These are phyloP conservation scores for Pyrenochaeta sp. DNA, from an alignment of 2,329 filamentous ascomycete species.

Conservation along the genomic window DNA sequence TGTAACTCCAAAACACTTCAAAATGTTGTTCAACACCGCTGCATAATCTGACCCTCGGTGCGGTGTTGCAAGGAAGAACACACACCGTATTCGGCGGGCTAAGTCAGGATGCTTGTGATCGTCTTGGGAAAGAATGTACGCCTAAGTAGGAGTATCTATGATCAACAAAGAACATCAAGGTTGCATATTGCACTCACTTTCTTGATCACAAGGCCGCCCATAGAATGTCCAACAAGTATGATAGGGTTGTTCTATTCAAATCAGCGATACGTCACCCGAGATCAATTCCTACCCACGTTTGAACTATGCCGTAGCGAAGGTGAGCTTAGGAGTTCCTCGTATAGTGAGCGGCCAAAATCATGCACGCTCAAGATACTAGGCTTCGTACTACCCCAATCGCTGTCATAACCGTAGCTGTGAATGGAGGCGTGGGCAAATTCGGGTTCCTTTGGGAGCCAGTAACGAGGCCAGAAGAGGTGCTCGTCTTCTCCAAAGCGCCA, in stretches of 20 bases:
- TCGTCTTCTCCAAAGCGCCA: slow-evolving; percentile 1
- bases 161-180: too few species aligned
- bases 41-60: slow-evolving; percentile 7
- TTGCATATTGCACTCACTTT: slow-evolving; percentile 2
- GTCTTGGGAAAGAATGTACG: slow-evolving; percentile 2
- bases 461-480: slow-evolving; percentile 4
- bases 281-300: background rate
- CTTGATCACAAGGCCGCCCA: slow-evolving; percentile 7
- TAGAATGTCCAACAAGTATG: slow-evolving; percentile 8
- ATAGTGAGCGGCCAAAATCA: slow-evolving; percentile 6
- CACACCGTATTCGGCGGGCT: background rate
- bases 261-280: background rate
- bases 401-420: slow-evolving; percentile 8
- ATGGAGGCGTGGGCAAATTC: background rate
- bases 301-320: background rate
- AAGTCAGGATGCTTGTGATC: background rate
- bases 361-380: slow-evolving; percentile 3
- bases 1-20: background rate
- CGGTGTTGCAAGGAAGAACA: slow-evolving; percentile 10
- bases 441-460: slow-evolving; percentile 5
- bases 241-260: slow-evolving; percentile 1
- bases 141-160: background rate
- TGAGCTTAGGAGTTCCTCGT: slow-evolving; percentile 3
- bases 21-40: slow-evolving; percentile 1
- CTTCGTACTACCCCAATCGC: slow-evolving; percentile 1